A percentile compares a stretch with the other conserved stretches of the same genome.
These are phyloP conservation scores for Rickenella mellea DNA, from an alignment of 768 basidiomycete genomes.

Conservation along the genomic window DNA sequence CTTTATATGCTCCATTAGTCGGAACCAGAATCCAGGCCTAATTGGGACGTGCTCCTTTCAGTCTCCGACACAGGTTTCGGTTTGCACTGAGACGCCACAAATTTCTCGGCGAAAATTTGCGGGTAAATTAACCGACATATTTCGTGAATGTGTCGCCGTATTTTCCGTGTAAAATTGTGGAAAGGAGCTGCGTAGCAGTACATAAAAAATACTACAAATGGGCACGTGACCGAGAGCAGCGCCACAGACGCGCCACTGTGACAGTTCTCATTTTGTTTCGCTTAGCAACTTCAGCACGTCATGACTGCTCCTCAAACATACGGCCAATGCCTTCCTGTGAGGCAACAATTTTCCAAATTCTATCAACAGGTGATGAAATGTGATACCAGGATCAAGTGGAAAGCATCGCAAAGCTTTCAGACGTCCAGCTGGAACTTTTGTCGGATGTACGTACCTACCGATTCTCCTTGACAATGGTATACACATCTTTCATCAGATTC, in stretches of 20 bases:
- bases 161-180: no score
- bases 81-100: not conserved
- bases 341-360: not conserved
- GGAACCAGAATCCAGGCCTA: not conserved
- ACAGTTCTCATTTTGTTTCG: not conserved
- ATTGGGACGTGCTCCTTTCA: not conserved
- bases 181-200: no score
- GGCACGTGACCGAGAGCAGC: not conserved
- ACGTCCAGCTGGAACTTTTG: conserved; percentile 25
- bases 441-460: not conserved
- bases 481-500: conserved; percentile 36
- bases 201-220: no score
- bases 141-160: no score
- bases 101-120: no score
- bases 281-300: not conserved
- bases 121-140: no score
- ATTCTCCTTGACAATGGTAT: not conserved
- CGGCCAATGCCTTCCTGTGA: not conserved
- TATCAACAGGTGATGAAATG: not conserved
- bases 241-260: not conserved
- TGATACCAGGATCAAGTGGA: conserved; percentile 61
- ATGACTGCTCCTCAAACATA: not conserved
- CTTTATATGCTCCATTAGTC: no score
- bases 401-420: conserved; percentile 44
- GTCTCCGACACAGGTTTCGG: not conserved